Percentiles rank a stretch among this genome's conserved stretches.
Conservation (phyloP, 1,139 yeast genomes). For the Zygoascus meyerae region DNA sequence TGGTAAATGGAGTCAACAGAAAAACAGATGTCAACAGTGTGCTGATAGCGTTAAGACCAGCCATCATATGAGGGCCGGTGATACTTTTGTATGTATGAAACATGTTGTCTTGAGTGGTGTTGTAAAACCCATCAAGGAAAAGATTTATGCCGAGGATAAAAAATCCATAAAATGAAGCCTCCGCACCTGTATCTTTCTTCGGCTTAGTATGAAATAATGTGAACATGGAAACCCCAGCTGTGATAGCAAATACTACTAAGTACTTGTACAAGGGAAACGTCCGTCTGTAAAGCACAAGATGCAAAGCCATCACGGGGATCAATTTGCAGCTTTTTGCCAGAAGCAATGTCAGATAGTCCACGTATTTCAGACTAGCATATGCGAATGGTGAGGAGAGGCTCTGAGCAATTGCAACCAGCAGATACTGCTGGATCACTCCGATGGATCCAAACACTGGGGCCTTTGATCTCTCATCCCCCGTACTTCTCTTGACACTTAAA, state of each 20-base stretch:
- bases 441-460: constrained; percentile 28
- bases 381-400: constrained; percentile 79
- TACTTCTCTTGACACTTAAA: constrained; percentile 37
- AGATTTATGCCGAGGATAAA: constrained; percentile 54
- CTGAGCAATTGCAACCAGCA: constrained; percentile 68
- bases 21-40: constrained; percentile 39
- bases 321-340: constrained; percentile 91
- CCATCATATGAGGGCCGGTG: constrained; percentile 85
- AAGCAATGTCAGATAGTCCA: constrained; percentile 77
- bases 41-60: constrained; percentile 63
- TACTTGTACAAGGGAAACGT: constrained; percentile 72
- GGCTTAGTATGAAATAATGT: constrained; percentile 43
- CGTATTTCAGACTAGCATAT: constrained; percentile 67
- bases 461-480: constrained; percentile 13
- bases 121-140: constrained; percentile 83
- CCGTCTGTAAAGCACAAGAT: constrained; percentile 64
- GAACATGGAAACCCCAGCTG: constrained; percentile 75
- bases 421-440: constrained; percentile 40
- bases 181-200: constrained; percentile 19
- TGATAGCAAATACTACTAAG: constrained; percentile 66
- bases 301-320: constrained; percentile 87
- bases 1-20: constrained; percentile 37
- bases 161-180: constrained; percentile 46
- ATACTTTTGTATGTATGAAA: constrained; percentile 45
- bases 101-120: constrained; percentile 86